Conservation (phyloP, 176 grass and related monocot species). For the Puya raimondii region DNA sequence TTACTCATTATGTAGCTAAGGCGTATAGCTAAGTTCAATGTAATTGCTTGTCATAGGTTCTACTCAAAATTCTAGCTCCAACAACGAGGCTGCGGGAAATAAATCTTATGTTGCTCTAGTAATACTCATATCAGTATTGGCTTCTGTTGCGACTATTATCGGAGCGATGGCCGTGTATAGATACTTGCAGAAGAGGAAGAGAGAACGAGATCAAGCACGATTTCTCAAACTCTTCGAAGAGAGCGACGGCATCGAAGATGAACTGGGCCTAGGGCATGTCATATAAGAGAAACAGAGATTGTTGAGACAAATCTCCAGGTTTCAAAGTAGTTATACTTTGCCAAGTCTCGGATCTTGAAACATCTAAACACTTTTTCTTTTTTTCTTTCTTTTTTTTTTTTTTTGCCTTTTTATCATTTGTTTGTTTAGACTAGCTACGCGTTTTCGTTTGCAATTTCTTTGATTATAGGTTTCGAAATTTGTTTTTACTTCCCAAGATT, state of each 20-base stretch:
- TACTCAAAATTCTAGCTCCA: background rate
- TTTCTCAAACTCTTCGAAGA: conserved; percentile 96
- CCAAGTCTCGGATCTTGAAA: too few species aligned
- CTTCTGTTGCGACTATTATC: conserved; percentile 32
- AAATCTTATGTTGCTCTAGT: conserved; percentile 22
- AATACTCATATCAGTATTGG: conserved; percentile 39
- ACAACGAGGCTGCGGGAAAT: background rate
- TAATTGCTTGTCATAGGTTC: background rate
- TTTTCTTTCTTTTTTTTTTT: too few species aligned
- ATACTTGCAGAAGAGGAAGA: conserved; percentile 79
- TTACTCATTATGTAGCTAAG: too few species aligned
- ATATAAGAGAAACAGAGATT: conserved; percentile 21
- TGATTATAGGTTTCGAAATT: background rate
- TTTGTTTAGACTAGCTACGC: too few species aligned
- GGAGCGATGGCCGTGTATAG: conserved; percentile 45
- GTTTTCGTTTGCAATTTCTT: background rate
- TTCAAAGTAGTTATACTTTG: background rate
- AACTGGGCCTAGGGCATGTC: conserved; percentile 58
- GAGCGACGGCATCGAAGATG: conserved; percentile 82
- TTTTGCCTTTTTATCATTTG: too few species aligned
- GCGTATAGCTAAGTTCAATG: too few species aligned
- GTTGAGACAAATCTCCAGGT: background rate
- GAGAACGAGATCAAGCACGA: conserved; percentile 61
- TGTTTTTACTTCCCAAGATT: background rate
- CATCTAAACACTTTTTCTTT: too few species aligned